Percentiles rank a stretch among this genome's conserved stretches.
phyloP scores from a whole-genome alignment of 1,139 yeast species.

The Hanseniaspora uvarum region DNA sequence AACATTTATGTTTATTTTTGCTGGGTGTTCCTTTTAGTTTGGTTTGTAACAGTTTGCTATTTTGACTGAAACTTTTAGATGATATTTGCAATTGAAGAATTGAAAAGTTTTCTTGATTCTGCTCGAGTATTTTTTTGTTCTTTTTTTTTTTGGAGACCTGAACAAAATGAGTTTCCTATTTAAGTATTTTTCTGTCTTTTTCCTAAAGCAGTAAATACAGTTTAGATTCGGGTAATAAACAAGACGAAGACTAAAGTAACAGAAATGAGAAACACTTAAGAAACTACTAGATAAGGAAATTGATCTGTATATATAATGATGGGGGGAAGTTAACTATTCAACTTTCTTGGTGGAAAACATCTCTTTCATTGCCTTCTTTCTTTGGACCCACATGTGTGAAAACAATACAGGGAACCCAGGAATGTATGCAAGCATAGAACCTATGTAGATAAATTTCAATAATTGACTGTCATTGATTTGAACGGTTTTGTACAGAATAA shows the following conservation, averaged over 20 bases:
- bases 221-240: no score
- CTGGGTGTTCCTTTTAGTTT: no score
- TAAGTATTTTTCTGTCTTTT: no score
- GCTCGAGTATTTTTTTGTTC: no score
- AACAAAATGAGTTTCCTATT: no score
- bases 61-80: no score
- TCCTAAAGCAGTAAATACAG: no score
- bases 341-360: constrained; percentile 15
- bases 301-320: neutral
- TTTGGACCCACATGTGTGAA: constrained; percentile 81
- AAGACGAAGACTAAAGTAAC: no score
- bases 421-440: constrained; percentile 53
- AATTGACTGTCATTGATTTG: constrained; percentile 52
- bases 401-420: constrained; percentile 83
- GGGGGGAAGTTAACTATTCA: neutral
- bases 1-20: neutral
- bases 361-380: constrained; percentile 52
- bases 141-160: no score
- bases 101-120: neutral
- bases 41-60: no score
- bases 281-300: neutral
- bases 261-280: no score
- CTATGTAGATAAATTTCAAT: constrained; percentile 48
- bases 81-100: no score
- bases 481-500: constrained; percentile 58